phyloP scores from a whole-genome alignment of 345 rosid species.

The Murraya koenigii region DNA sequence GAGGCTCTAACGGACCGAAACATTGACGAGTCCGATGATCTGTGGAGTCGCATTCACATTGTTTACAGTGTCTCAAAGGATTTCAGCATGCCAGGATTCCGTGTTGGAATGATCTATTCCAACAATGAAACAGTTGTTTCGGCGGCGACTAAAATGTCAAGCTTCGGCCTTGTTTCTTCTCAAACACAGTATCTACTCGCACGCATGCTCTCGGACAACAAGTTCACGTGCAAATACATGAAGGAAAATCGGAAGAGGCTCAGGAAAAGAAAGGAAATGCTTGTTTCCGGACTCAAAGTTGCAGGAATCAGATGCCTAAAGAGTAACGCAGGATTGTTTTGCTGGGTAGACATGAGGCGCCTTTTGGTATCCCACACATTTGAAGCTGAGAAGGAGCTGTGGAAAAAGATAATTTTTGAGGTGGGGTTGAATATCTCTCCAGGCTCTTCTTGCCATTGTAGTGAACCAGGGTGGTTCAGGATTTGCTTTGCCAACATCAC shows the following conservation, averaged over 20 bases:
- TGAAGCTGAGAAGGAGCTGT: conserved; percentile 63
- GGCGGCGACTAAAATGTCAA: conserved; percentile 85
- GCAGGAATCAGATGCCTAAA: conserved; percentile 58
- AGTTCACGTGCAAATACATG: conserved; percentile 52
- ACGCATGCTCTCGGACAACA: conserved; percentile 55
- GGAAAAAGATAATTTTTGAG: conserved; percentile 59
- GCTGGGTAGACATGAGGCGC: conserved; percentile 85
- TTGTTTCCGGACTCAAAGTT: conserved; percentile 53
- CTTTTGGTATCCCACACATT: conserved; percentile 53
- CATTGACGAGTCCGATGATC: conserved; percentile 26
- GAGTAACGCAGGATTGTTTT: conserved; percentile 77
- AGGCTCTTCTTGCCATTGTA: conserved; percentile 80
- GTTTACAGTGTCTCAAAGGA: conserved; percentile 88
- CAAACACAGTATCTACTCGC: conserved; percentile 75
- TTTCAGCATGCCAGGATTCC: conserved; percentile 86
- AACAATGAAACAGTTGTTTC: conserved; percentile 55
- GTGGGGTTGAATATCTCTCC: conserved; percentile 79
- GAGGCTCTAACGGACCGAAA: conserved; percentile 44
- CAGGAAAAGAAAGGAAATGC: conserved; percentile 42
- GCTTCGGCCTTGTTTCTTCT: conserved; percentile 83
- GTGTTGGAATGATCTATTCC: conserved; percentile 79
- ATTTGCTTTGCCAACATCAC: conserved; percentile 78
- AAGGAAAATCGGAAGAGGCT: conserved; percentile 59
- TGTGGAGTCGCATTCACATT: conserved; percentile 53
- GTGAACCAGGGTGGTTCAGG: conserved; percentile 89